A percentile compares a stretch with the other conserved stretches of the same genome.
Conservation (phyloP, 2,329 filamentous ascomycete genomes). For the Penicillium concentricum region DNA sequence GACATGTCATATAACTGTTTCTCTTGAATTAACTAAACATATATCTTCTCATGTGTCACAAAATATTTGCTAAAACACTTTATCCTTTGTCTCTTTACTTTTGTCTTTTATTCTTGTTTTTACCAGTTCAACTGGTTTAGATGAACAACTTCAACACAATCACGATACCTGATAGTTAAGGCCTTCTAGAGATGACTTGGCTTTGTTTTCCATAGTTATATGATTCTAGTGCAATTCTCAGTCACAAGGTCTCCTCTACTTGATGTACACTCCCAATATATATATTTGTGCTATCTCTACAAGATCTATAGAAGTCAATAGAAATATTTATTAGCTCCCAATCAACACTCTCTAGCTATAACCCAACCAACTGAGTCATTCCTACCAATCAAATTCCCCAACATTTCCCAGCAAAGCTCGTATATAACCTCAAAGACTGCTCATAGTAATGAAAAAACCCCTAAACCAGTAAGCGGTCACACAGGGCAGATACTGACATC, state of each 20-base stretch:
- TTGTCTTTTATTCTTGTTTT: not conserved
- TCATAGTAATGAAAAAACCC: not conserved
- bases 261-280: not conserved
- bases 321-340: too few species aligned
- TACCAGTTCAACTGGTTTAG: too few species aligned
- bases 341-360: not conserved
- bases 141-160: too few species aligned
- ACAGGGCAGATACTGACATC: slow-evolving; percentile 22
- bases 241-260: not conserved
- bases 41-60: not conserved
- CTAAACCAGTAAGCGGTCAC: slow-evolving; percentile 17
- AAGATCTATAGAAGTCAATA: too few species aligned
- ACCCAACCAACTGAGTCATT: accelerated
- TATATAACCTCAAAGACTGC: too few species aligned
- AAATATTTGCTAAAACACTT: not conserved
- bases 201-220: too few species aligned
- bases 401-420: not conserved
- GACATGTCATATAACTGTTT: not conserved
- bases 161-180: too few species aligned
- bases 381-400: too few species aligned
- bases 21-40: not conserved
- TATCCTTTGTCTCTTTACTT: too few species aligned
- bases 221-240: not conserved
- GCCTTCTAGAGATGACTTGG: too few species aligned
- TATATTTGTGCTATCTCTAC: not conserved